Base-by-base conservation (phyloP, 2,329 filamentous ascomycete genomes). In the Colletotrichum incanum region DNA sequence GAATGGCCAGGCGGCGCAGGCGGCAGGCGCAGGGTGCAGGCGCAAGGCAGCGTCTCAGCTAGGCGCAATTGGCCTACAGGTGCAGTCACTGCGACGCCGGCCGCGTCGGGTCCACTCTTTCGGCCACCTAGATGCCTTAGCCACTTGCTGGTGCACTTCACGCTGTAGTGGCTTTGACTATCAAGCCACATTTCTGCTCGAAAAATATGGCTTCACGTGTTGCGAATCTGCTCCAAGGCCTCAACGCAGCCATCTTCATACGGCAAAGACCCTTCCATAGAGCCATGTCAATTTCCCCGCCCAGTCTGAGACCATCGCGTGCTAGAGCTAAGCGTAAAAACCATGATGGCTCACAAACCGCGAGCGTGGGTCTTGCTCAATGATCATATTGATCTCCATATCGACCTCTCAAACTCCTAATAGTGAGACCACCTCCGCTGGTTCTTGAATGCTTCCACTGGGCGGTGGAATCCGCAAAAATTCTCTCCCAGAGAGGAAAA, bases 381-480 rank as follows among this genome's bases (percentile, higher is more conserved):
- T 45, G 45, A 70, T 52, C 45, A 23, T 37, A 31, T 52, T 54
- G 52, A 31, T 28, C 62, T 34, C 50, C 45, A 23, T 37, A 28
- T 52, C 45, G 52, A 31, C 39, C 62, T 34, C 50, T 62, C n/a
- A 68, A 63, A 58, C 50, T 58, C 56, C 56, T 34, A 37, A 34
- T 59, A 28, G 26, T 65, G 63, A 39, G 28, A 58, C 23, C 37
- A 23, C 49, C 50, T 50, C 64, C 45, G n/a, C 12, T 39, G 55
- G 28, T 58, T 71, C 50, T 62, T 68, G 64, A 71, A 63, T 68
- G 64, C 49, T 62, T 68, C 58, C 50, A 41, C 45, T 50, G 41
- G 59, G 56, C 28, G 28, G 28, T 43, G 31, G 49, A 52, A 68
- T 62, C 45, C 43, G 58, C 55, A 67, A 55, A 62, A 56, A 59